Percentiles rank a stretch among this genome's conserved stretches.
Evolutionary conservation across 148 eudicot genomes (phyloP).

Genomic region (Agrostemma githago): DNA sequence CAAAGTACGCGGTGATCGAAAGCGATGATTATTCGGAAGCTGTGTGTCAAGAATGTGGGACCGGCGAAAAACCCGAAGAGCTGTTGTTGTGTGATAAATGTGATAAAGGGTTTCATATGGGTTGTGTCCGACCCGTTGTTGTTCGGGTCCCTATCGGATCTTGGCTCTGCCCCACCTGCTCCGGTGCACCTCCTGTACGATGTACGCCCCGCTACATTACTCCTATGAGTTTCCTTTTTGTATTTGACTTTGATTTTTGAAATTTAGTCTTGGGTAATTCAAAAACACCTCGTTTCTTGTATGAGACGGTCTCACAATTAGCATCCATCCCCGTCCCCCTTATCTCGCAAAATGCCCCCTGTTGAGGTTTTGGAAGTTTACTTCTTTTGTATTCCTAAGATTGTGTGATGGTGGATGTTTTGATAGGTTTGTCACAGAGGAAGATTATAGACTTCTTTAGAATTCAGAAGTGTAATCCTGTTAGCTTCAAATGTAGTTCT

Average conservation of each 20-base stretch:
- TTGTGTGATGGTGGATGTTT: conserved; percentile 7
- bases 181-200: conserved; percentile 32
- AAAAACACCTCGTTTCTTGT: too few species aligned
- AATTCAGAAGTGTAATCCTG: conserved; percentile 54
- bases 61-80: conserved; percentile 57
- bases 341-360: too few species aligned
- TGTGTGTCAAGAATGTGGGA: conserved; percentile 65
- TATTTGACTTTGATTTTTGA: conserved; percentile 2
- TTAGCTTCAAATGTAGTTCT: conserved; percentile 25
- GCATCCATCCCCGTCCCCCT: too few species aligned
- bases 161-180: conserved; percentile 70
- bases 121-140: conserved; percentile 66
- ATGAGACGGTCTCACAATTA: too few species aligned
- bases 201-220: conserved; percentile 29
- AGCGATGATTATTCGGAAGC: conserved; percentile 34
- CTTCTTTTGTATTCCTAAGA: too few species aligned
- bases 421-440: conserved; percentile 74
- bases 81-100: conserved; percentile 72
- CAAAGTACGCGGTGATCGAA: conserved; percentile 34
- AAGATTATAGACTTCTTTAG: conserved; percentile 76
- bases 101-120: conserved; percentile 75
- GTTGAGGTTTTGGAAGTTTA: too few species aligned
- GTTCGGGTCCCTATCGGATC: conserved; percentile 70
- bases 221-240: neutral
- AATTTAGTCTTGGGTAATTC: neutral